Evolutionary conservation across 2,329 filamentous ascomycete genomes (phyloP).

Genomic region (Ophiostoma pallidulum): DNA sequence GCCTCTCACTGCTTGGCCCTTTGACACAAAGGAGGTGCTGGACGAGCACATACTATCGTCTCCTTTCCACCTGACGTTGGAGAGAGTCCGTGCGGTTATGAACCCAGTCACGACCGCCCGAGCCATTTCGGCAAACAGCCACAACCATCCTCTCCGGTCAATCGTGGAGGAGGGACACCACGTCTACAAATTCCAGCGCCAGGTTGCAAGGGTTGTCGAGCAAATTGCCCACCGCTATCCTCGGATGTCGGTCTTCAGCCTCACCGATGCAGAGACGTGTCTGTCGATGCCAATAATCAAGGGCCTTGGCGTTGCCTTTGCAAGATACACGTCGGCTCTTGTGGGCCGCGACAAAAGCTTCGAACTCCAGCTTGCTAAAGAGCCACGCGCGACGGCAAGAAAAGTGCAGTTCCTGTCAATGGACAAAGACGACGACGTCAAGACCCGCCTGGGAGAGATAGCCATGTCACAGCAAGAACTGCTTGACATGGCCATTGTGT

Average conservation of each 20-base stretch:
- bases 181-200: constrained; percentile 23
- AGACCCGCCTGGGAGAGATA: not conserved
- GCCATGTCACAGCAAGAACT: not conserved
- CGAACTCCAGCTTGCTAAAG: not conserved
- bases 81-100: not conserved
- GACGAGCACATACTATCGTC: not conserved
- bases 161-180: constrained; percentile 25
- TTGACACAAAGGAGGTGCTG: not conserved
- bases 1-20: not conserved
- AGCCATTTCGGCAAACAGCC: too few species aligned
- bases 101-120: too few species aligned
- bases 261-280: constrained; percentile 24
- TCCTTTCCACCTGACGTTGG: not conserved
- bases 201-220: constrained; percentile 25
- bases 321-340: not conserved
- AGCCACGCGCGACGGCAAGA: not conserved
- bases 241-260: constrained; percentile 29
- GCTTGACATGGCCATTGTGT: constrained; percentile 22
- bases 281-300: constrained; percentile 25
- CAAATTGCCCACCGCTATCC: constrained; percentile 33
- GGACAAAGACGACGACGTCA: not conserved
- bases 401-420: not conserved
- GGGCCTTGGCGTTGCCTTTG: constrained; percentile 24
- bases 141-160: constrained; percentile 17
- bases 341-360: not conserved